Base-by-base conservation (phyloP, 2,329 filamentous ascomycete genomes). In the Tolypocladium guangdongense region DNA sequence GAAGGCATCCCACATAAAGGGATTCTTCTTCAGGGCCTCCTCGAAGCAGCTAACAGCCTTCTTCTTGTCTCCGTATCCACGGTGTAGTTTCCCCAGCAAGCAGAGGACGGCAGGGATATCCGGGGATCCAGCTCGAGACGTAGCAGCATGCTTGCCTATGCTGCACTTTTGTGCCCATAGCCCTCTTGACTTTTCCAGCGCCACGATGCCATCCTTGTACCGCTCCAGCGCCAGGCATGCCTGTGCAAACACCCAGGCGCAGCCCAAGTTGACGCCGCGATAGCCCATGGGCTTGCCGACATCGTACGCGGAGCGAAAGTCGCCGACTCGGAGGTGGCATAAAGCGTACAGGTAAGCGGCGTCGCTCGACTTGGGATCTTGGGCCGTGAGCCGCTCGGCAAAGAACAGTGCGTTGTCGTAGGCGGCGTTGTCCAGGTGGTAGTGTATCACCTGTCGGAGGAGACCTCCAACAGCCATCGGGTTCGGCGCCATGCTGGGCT, bases 1-100 rank as follows among this genome's bases (percentile, higher is more conserved):
- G 63, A 97, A 97, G 0, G 92, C 91, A 74, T 99, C 93, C 93
- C 93, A 99, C 81, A 96, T 93, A 69, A 97, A 92, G 1, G 93
- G 91, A 64, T 97, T 99, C 52, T 84, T 69, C 70, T 91, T 95
- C 62, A 99, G 74, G 7, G 91, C 83, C 56, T 95, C 90, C 60
- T 95, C 90, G 65, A 93, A 97, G 67, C 83, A 90, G 59, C 87
- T 81, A 18, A 92, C 83, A 8, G 93, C 91, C 68, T 88, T 90
- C 61, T 87, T 87, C 63, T 87, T 87, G 62, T 88, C 80, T 61
- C 96, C 87, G 62, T 93, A 86, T 2, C 82, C 88, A 49, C 87
- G 83, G 73, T 90, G 92, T 32, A 99, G 75, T 70, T 95, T 96
- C 30, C 90, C 93, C 33, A 96, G 77, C 38, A 99, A 73, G 63